These are phyloP conservation scores for Colletotrichum sp. DNA, from an alignment of 2,329 filamentous ascomycete species.

Conservation along the genomic window DNA sequence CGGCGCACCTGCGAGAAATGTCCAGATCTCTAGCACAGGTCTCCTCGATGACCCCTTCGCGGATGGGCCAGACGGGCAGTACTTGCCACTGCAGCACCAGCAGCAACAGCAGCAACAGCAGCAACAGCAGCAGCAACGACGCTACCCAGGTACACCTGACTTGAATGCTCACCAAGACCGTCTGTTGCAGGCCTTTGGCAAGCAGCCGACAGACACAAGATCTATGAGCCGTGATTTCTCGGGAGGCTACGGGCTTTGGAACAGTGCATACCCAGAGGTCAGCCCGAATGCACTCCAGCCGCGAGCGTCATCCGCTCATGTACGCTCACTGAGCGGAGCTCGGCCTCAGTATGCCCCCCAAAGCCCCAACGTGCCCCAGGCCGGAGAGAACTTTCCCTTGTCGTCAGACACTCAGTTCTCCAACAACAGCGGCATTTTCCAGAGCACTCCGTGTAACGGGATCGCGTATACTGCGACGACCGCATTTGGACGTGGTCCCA, in stretches of 20 bases:
- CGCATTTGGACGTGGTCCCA: slow-evolving; percentile 16
- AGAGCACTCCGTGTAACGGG: slow-evolving; percentile 46
- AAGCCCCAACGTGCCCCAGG: slow-evolving; percentile 25
- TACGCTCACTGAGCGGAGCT: slow-evolving; percentile 22
- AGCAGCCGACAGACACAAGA: slow-evolving; percentile 6
- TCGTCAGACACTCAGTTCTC: slow-evolving; percentile 47
- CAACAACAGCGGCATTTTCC: slow-evolving; percentile 55
- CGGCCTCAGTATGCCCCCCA: background rate
- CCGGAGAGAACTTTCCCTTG: slow-evolving; percentile 11
- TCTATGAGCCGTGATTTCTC: slow-evolving; percentile 19
- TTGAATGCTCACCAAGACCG: slow-evolving; percentile 34
- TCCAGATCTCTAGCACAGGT: background rate
- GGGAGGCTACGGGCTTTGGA: slow-evolving; percentile 1
- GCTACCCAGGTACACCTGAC: slow-evolving; percentile 1
- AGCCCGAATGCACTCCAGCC: slow-evolving; percentile 5
- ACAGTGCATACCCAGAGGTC: background rate
- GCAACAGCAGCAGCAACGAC: background rate
- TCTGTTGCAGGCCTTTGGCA: slow-evolving; percentile 39
- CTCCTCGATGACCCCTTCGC: slow-evolving; percentile 35
- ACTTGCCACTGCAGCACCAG: background rate
- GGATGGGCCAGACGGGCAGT: background rate
- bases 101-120: background rate
- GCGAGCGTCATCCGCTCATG: slow-evolving; percentile 1
- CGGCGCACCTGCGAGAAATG: background rate
- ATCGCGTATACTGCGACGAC: slow-evolving; percentile 14